A percentile compares a stretch with the other conserved stretches of the same genome.
phyloP scores from a whole-genome alignment of 1,139 yeast species.

The Petasospora rhodanensis region DNA sequence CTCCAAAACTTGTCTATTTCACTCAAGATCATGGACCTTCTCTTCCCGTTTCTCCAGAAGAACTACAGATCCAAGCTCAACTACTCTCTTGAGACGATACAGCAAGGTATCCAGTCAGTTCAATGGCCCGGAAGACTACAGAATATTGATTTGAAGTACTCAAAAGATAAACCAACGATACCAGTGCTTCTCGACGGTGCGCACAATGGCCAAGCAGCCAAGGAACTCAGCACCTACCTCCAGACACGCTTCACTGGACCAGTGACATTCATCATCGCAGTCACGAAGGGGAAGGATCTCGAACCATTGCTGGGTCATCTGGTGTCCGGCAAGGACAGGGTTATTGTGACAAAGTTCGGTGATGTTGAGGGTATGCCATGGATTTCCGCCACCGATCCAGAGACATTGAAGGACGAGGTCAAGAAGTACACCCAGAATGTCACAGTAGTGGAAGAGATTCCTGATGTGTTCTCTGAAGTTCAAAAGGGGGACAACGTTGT shows the following conservation, averaged over 20 bases:
- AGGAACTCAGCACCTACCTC: slow-evolving; percentile 51
- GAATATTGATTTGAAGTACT: slow-evolving; percentile 28
- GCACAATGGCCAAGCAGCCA: slow-evolving; percentile 82
- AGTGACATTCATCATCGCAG: slow-evolving; percentile 63
- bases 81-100: slow-evolving; percentile 35
- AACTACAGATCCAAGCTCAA: slow-evolving; percentile 18
- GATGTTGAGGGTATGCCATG: slow-evolving; percentile 90
- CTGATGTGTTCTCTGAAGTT: slow-evolving; percentile 17
- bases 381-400: slow-evolving; percentile 52
- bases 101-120: slow-evolving; percentile 47
- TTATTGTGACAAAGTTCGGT: slow-evolving; percentile 61
- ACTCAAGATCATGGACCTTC: slow-evolving; percentile 45
- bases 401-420: slow-evolving; percentile 35
- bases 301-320: slow-evolving; percentile 48
- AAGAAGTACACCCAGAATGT: slow-evolving; percentile 32
- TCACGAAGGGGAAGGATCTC: slow-evolving; percentile 69
- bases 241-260: slow-evolving; percentile 29
- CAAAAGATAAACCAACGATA: slow-evolving; percentile 21
- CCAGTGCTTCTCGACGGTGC: slow-evolving; percentile 80
- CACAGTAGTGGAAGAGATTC: slow-evolving; percentile 14
- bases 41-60: slow-evolving; percentile 27
- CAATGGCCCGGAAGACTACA: slow-evolving; percentile 68
- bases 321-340: slow-evolving; percentile 44
- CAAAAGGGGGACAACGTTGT: slow-evolving; percentile 38
- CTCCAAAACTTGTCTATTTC: slow-evolving; percentile 66